phyloP scores from a whole-genome alignment of 2,329 filamentous ascomycete species.

The Alternaria metachromatica region DNA sequence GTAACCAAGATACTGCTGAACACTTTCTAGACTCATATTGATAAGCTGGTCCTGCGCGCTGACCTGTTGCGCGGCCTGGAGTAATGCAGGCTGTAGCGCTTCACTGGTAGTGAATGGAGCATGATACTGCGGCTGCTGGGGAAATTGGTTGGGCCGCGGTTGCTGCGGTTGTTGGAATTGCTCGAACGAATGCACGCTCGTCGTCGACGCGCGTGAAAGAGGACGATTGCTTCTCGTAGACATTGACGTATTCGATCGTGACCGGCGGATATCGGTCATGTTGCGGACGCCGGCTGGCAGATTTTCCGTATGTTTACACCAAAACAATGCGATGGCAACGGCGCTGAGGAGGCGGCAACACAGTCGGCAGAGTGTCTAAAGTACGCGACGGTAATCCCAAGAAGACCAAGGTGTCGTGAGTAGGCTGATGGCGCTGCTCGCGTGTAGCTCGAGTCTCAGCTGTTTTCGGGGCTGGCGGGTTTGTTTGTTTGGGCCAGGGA shows the following conservation, averaged over 20 bases:
- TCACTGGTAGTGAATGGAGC: conserved; percentile 35
- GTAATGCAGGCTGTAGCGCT: conserved; percentile 39
- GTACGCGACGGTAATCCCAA: not conserved
- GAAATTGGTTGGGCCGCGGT: conserved; percentile 18
- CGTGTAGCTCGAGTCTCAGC: conserved; percentile 2
- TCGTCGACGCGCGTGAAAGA: conserved; percentile 57
- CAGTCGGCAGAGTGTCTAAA: not conserved
- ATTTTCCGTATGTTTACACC: conserved; percentile 41
- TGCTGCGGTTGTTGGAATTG: conserved; percentile 37
- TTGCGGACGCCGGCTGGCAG: conserved; percentile 25
- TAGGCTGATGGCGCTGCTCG: not conserved
- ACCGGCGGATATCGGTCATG: conserved; percentile 51
- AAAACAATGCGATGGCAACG: conserved; percentile 39
- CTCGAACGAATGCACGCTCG: conserved; percentile 54
- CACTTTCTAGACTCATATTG: conserved; percentile 40
- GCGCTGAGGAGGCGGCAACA: conserved; percentile 6
- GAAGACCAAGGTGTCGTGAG: not conserved
- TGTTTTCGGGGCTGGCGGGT: conserved; percentile 9
- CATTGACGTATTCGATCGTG: conserved; percentile 55
- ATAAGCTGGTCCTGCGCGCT: conserved; percentile 43
- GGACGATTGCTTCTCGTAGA: conserved; percentile 54
- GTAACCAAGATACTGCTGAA: conserved; percentile 44
- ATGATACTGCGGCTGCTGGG: conserved; percentile 37
- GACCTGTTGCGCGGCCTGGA: conserved; percentile 47
- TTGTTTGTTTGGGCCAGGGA: conserved; percentile 26